Evolutionary conservation across 23 red algal genomes (phyloP), one percentile per base, ranked within the genome.

Genomic region (Gracilariopsis chorda): DNA sequence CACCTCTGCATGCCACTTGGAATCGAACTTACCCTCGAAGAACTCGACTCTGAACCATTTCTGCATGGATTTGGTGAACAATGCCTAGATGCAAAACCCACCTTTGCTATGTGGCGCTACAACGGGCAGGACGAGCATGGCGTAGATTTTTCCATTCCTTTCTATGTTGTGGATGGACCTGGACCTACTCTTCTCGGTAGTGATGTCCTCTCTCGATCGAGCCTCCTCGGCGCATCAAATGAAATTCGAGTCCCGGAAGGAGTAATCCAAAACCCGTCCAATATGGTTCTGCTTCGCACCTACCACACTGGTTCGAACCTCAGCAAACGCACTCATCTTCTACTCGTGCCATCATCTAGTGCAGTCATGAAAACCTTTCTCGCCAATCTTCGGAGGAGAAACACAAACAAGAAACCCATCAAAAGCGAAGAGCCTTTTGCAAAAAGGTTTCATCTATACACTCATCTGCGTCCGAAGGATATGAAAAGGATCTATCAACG

Each of bases 21-120:
- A 14, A 83, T 64, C 6, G 27, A 60, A 3, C 42, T 83, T 8
- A 10, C 25, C 32, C 0, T 83, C 33, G 29, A 58, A 83, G 30
- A 60, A 20, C 36, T 83, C 12, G 55, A 83, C 56, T 83, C 52
- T 43, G 78, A 83, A 3, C 1, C 78, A 4, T 83, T 83, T 57
- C 28, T 64, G 9, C 78, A 83, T 64, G 56, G 78, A 13, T 83
- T 60, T 58, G 51, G 16, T 20, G 24, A 74, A 8, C 12, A 37
- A 11, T 74, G 67, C 9, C 36, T 30, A 11, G 52, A 84, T 20
- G 58, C 0, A 2, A 21, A 63, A 40, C 25, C 55, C 27, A 82
- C 53, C 35, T 32, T 84, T 16, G 57, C 52, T 19, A 43, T 44
- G 4, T 84, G 59, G 42, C 8, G 7, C 7, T 60, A 27, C 19